These are phyloP conservation scores for Nyctanthes arbortristis DNA, from an alignment of 257 asterid species.

Conservation along the genomic window DNA sequence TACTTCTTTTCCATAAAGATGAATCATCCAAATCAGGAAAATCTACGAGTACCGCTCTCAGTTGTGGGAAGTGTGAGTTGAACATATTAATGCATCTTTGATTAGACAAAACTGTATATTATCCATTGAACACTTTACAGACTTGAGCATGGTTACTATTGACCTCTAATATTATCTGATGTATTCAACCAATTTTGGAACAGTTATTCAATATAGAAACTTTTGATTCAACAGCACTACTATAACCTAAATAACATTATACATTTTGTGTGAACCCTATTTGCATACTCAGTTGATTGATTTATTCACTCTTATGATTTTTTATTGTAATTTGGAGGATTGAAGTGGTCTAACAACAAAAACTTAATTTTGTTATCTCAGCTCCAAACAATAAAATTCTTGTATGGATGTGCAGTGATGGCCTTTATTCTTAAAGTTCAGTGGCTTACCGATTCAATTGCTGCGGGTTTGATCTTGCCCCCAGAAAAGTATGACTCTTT, in stretches of 20 bases:
- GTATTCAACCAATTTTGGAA: slow-evolving; percentile 11
- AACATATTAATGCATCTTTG: no score
- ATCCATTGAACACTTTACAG: no score
- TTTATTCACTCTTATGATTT: background rate
- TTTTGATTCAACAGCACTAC: background rate
- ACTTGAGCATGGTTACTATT: slow-evolving; percentile 12
- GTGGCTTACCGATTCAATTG: slow-evolving; percentile 81
- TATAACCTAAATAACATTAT: no score
- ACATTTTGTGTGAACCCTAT: no score
- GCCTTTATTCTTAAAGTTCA: slow-evolving; percentile 58
- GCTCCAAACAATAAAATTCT: slow-evolving; percentile 76
- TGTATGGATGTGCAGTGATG: slow-evolving; percentile 81
- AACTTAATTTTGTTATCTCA: slow-evolving; percentile 40
- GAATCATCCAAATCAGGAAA: no score
- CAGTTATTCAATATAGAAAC: background rate
- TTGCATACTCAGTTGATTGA: slow-evolving; percentile 26
- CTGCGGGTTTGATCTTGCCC: slow-evolving; percentile 60
- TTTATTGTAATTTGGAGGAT: background rate
- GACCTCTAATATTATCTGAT: slow-evolving; percentile 11
- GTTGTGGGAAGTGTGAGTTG: no score
- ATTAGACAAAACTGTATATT: no score
- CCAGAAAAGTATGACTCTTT: slow-evolving; percentile 50
- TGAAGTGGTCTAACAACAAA: slow-evolving; percentile 21
- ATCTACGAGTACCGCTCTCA: no score
- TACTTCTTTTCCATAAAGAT: background rate